Percentiles rank a stretch among this genome's conserved stretches.
These are phyloP conservation scores for Massarina eburnea DNA, from an alignment of 2,329 filamentous ascomycete species.

Conservation along the genomic window DNA sequence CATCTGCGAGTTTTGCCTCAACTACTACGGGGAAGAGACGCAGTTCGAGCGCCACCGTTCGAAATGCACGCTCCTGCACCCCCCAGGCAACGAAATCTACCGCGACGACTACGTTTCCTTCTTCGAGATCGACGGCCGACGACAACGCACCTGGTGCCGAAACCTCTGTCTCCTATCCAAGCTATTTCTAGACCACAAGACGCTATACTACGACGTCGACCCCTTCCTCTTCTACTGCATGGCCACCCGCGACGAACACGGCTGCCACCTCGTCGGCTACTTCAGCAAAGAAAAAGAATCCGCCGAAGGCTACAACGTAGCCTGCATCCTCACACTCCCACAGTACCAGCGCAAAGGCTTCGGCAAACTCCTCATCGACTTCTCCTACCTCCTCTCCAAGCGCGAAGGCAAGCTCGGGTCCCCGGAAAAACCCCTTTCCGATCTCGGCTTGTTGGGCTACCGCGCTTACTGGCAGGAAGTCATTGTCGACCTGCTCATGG, in stretches of 20 bases:
- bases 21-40: slow-evolving; percentile 81
- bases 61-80: slow-evolving; percentile 90
- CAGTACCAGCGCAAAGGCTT: slow-evolving; percentile 97
- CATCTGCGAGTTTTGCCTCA: slow-evolving; percentile 96
- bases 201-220: slow-evolving; percentile 98
- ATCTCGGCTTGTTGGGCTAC: slow-evolving; percentile 90
- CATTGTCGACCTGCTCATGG: slow-evolving; percentile 82
- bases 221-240: slow-evolving; percentile 99
- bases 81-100: slow-evolving; percentile 97
- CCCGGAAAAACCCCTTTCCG: slow-evolving; percentile 93
- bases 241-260: slow-evolving; percentile 84
- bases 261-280: slow-evolving; percentile 96
- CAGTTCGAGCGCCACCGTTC: slow-evolving; percentile 82
- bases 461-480: slow-evolving; percentile 98
- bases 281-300: slow-evolving; percentile 99
- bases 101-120: slow-evolving; percentile 92
- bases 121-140: slow-evolving; percentile 93
- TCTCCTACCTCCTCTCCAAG: slow-evolving; percentile 95
- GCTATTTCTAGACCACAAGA: slow-evolving; percentile 97
- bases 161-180: slow-evolving; percentile 94
- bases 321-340: slow-evolving; percentile 93
- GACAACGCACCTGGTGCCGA: slow-evolving; percentile 94
- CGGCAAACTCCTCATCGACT: slow-evolving; percentile 89
- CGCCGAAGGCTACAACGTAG: slow-evolving; percentile 95
- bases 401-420: slow-evolving; percentile 94